Conservation (phyloP, 2,329 filamentous ascomycete genomes). For the Fusarium fujikuroi region DNA sequence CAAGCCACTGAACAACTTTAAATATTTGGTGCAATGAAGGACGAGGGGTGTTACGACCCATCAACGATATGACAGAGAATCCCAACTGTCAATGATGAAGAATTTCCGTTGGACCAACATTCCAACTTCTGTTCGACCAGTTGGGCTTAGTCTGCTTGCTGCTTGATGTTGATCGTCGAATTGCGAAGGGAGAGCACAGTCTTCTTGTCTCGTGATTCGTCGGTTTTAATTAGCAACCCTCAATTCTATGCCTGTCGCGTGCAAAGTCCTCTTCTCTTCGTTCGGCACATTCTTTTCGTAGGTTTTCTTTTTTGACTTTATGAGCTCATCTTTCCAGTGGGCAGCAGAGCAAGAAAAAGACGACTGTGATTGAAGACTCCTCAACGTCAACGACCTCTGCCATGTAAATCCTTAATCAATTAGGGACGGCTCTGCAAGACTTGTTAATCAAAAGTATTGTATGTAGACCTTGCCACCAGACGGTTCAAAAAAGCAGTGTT, state of each 20-base stretch:
- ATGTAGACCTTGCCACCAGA: neutral
- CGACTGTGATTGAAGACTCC: neutral
- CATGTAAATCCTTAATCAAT: neutral
- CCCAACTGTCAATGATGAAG: constrained; percentile 7
- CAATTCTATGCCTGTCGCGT: constrained; percentile 13
- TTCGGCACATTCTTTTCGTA: neutral
- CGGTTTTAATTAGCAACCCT: constrained; percentile 15
- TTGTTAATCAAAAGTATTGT: neutral
- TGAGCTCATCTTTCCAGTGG: neutral
- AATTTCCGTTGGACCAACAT: constrained; percentile 12
- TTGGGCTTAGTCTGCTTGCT: constrained; percentile 21
- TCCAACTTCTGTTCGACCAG: constrained; percentile 10
- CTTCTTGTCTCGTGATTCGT: constrained; percentile 21
- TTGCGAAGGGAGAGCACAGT: neutral
- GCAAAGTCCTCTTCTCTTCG: constrained; percentile 3
- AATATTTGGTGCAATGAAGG: neutral
- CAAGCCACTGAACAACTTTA: constrained; percentile 37
- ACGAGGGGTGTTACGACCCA: neutral
- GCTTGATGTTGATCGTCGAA: constrained; percentile 21
- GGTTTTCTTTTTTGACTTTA: neutral
- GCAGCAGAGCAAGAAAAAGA: neutral
- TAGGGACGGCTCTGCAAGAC: neutral
- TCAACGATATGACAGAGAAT: neutral
- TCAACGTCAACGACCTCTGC: neutral
- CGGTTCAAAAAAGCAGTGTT: neutral